A percentile compares a stretch with the other conserved stretches of the same genome.
Conservation (phyloP, 179 eudicot species). For the Gypsophila paniculata region DNA sequence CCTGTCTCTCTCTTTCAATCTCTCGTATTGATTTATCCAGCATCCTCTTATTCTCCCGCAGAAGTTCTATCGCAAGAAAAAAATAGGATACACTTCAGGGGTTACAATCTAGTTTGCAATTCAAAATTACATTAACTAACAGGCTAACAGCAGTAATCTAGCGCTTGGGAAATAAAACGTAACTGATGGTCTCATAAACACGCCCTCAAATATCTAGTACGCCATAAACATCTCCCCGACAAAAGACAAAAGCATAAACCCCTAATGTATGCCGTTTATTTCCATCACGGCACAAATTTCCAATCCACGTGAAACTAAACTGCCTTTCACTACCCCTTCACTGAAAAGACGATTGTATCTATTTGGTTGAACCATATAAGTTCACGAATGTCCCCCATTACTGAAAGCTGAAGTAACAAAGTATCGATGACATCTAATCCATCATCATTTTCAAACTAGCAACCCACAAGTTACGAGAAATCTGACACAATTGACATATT, state of each 20-base stretch:
- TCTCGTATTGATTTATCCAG: conserved; percentile 93
- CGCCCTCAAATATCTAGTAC: neutral
- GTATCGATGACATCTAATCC: no score
- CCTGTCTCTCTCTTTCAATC: conserved; percentile 93
- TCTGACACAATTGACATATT: neutral
- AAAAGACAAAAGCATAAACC: neutral
- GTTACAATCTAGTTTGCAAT: neutral
- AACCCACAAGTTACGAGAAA: neutral
- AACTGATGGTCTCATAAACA: neutral
- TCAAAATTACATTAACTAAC: neutral
- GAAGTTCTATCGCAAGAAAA: conserved; percentile 51
- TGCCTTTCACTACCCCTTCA: neutral
- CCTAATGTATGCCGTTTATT: neutral
- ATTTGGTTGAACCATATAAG: neutral
- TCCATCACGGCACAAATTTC: neutral
- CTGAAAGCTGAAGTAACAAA: neutral
- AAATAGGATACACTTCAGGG: conserved; percentile 14
- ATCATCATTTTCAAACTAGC: neutral
- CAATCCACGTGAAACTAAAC: neutral
- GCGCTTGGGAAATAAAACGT: neutral
- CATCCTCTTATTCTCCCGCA: conserved; percentile 97
- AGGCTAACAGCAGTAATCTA: neutral
- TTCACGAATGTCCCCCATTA: neutral
- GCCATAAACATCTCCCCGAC: neutral
- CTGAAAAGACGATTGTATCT: neutral